Base-by-base conservation (phyloP, 176 grass and related monocot genomes). In the Oryza coarctata region DNA sequence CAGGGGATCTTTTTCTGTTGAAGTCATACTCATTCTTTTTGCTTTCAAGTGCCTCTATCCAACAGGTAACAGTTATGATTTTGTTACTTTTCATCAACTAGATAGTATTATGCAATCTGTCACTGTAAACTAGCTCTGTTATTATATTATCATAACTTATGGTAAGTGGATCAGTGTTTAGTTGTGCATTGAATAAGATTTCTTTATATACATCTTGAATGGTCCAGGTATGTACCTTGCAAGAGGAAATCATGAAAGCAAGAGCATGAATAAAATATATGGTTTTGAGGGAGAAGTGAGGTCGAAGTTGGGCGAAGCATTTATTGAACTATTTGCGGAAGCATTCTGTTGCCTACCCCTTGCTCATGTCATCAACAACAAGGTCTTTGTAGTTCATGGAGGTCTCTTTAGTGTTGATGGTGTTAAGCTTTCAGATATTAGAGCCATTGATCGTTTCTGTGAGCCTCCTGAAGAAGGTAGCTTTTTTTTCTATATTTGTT, bases 401-500 rank as follows among this genome's bases (percentile, higher is more conserved):
- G 93, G 96, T 18, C 87, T 99, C 11, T 99, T 99, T 80, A 95
- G 96, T 86, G 87, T 94, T 73, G 96, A 99, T 69, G 96, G 96
- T 79, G 96, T 98, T 32, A 99, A 95, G 73, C 87, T 99, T 18
- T 94, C 92, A 32, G 93, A 99, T 70, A 93, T 98, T 71, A 89
- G 83, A 62, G 64, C 96, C 64, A 92, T 99, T 83, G 91, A 99
- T 67, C 96, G 96, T 65, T 98, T 98, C 28, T 62, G 89, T 62
- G 96, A 95, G 66, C 96, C 96, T 71, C 93, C 93, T 84, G 96
- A 98, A 82, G 96, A 95, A 95, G 96, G 96, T 99, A 89, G n/a
- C 4, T 60, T 35, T 31, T 77, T 61, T 68, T 31, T 68, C 18
- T 38, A 15, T n/a, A 2, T 29, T 39, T 79, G 58, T 17, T 17